phyloP scores from a whole-genome alignment of 306 rosid species.

The Ochetophila trinervis region DNA sequence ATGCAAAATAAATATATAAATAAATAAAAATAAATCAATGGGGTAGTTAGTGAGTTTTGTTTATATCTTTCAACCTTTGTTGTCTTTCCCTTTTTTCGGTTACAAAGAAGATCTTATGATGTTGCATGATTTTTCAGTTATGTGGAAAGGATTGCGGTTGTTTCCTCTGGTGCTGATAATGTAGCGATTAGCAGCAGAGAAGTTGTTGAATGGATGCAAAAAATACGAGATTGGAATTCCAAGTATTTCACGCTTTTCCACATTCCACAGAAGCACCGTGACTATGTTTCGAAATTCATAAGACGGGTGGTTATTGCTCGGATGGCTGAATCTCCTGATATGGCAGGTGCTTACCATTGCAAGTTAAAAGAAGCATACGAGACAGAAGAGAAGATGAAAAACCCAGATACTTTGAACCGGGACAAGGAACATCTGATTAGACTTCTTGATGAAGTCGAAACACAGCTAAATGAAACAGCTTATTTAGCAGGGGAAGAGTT shows the following conservation, averaged over 20 bases:
- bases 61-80: background rate
- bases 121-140: slow-evolving; percentile 51
- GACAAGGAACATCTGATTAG: slow-evolving; percentile 54
- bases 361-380: slow-evolving; percentile 80
- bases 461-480: slow-evolving; percentile 49
- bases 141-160: slow-evolving; percentile 78
- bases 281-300: slow-evolving; percentile 62
- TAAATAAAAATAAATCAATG: no score
- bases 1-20: no score
- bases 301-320: slow-evolving; percentile 80
- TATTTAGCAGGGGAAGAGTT: slow-evolving; percentile 74
- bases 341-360: slow-evolving; percentile 75
- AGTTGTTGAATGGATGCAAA: slow-evolving; percentile 85
- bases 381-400: slow-evolving; percentile 75
- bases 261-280: slow-evolving; percentile 63
- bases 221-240: slow-evolving; percentile 85
- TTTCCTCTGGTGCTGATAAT: slow-evolving; percentile 55
- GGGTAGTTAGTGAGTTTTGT: background rate
- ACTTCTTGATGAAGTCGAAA: slow-evolving; percentile 75
- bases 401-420: slow-evolving; percentile 43
- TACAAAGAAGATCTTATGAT: slow-evolving; percentile 5
- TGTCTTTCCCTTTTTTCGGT: background rate
- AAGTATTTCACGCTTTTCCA: slow-evolving; percentile 68
- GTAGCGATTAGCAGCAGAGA: slow-evolving; percentile 44
- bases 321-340: slow-evolving; percentile 81